Evolutionary conservation across 805 yeast genomes (phyloP).

Genomic region (Candida silvicultrix): DNA sequence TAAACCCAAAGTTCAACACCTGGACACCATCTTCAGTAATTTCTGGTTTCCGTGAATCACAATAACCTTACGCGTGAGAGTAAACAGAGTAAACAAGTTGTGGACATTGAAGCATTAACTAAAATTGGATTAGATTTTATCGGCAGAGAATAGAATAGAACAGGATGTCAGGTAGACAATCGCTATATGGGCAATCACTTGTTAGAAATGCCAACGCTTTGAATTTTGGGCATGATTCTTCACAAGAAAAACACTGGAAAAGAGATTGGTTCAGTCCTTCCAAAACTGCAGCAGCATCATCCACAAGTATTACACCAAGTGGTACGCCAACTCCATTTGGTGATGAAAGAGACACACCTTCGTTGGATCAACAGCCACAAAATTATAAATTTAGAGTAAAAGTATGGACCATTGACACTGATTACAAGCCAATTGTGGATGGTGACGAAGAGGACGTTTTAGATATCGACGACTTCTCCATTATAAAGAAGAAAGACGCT

Average conservation of each 20-base stretch:
- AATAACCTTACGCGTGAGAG: not conserved
- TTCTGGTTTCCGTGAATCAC: not conserved
- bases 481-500: conserved; percentile 17
- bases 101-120: no score
- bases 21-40: not conserved
- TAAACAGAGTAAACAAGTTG: not conserved
- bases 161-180: conserved; percentile 20
- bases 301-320: conserved; percentile 16
- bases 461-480: conserved; percentile 34
- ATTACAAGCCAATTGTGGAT: conserved; percentile 22
- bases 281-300: conserved; percentile 3
- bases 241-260: conserved; percentile 21
- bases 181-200: conserved; percentile 21
- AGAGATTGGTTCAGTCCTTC: conserved; percentile 22
- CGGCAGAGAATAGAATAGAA: no score
- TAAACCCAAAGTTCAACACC: not conserved
- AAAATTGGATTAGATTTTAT: no score
- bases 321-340: conserved; percentile 22
- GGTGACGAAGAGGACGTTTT: conserved; percentile 37
- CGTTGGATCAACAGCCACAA: conserved; percentile 5
- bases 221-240: conserved; percentile 7
- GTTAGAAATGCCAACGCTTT: conserved; percentile 20
- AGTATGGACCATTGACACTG: conserved; percentile 24
- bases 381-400: conserved; percentile 22
- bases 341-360: conserved; percentile 14